Base-by-base conservation (phyloP, 2,329 filamentous ascomycete species). In the Aspergillus melleus region DNA sequence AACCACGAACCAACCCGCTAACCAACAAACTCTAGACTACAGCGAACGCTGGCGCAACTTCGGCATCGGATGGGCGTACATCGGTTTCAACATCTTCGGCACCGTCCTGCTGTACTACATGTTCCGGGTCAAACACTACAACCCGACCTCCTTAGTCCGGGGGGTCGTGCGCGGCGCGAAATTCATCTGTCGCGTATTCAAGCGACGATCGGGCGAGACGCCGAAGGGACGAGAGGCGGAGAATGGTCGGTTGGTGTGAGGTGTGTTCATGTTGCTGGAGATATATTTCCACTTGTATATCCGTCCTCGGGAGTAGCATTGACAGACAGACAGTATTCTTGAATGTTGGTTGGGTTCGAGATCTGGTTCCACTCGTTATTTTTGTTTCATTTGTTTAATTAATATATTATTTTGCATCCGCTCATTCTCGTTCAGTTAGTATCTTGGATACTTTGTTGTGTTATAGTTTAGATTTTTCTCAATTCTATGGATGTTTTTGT, bases 21-120 rank as follows among this genome's bases (percentile, higher is more conserved):
- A 29, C 6, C 14, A 3, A 4, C 11, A 52, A 19, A 2, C 5
- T 19, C 52, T 50, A 58, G 70, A 79, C 60, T 90, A 88, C 70
- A 70, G 64, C 29, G 77, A 89, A 29, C 77, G 86, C 26, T 91
- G 88, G 88, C 82, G 88, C 59, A 89, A 91, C 71, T 88, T 88
- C 69, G 88, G 86, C 1, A 74, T 90, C 26, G 75, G 87, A 54
- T 87, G 83, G 78, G 81, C 79, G 0, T 89, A 84, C 61, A 80
- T 87, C 57, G 70, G 79, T 12, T 85, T 88, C 70, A 88, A 88
- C 68, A 72, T 86, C n/a, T 72, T 73, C 30, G 84, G 78, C 0
- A 84, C 85, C 0, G 71, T 88, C 47, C 70, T 77, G 2, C 68
- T 88, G 39, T 88, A 88, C 68, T 88, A 78, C 63, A 58, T 75